Conservation (phyloP, 2,329 filamentous ascomycete genomes). For the Aspergillus sp. region DNA sequence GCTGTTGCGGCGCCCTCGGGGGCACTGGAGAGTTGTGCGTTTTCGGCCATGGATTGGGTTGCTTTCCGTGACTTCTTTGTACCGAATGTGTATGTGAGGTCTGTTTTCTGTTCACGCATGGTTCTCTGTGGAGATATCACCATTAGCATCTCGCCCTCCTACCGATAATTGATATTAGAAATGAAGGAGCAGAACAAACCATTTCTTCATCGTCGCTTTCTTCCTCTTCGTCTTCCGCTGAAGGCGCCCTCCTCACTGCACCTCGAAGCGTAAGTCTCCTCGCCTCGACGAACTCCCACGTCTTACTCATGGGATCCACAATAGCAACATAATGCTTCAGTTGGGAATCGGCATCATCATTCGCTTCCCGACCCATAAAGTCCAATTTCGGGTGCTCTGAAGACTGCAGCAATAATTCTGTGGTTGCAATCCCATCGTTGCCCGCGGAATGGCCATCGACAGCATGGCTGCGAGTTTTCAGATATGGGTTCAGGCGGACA, state of each 20-base stretch:
- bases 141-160: background rate
- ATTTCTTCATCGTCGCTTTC: constrained; percentile 29
- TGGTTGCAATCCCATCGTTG: constrained; percentile 39
- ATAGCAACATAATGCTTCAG: constrained; percentile 63
- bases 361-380: constrained; percentile 54
- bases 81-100: constrained; percentile 51
- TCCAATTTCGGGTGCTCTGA: constrained; percentile 61
- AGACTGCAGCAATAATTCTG: constrained; percentile 60
- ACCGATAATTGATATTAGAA: background rate
- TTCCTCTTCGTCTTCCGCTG: constrained; percentile 28
- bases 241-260: constrained; percentile 36
- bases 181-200: constrained; percentile 22
- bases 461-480: constrained; percentile 51
- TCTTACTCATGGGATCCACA: constrained; percentile 55
- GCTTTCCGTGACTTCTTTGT: constrained; percentile 52
- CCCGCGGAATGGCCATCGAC: constrained; percentile 25
- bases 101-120: constrained; percentile 40
- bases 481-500: constrained; percentile 40
- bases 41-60: constrained; percentile 48
- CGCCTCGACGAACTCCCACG: constrained; percentile 55
- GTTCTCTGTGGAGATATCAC: constrained; percentile 28
- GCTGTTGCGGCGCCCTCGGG: constrained; percentile 36
- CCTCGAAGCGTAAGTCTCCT: constrained; percentile 58
- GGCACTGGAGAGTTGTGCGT: constrained; percentile 46
- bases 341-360: constrained; percentile 52